A percentile compares a stretch with the other conserved stretches of the same genome.
These are phyloP conservation scores for Corylus americana DNA, from an alignment of 306 rosid species.

Conservation along the genomic window DNA sequence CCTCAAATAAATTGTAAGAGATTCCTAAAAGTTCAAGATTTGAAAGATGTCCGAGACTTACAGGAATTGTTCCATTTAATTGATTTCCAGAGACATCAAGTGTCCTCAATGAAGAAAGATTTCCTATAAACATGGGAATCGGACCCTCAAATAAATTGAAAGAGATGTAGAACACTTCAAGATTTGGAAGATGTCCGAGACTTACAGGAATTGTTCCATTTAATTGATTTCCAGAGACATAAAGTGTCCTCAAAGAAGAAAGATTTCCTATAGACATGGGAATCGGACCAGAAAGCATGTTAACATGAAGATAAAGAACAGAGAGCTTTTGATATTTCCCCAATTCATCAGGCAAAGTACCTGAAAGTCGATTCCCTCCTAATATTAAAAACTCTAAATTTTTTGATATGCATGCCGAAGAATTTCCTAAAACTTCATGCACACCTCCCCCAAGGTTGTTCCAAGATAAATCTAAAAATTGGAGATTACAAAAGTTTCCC, in stretches of 20 bases:
- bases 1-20: constrained; percentile 19
- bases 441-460: too few species aligned
- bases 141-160: constrained; percentile 26
- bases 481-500: not conserved
- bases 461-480: not conserved
- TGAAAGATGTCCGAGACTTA: constrained; percentile 12
- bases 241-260: too few species aligned
- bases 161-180: not conserved
- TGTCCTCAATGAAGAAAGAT: too few species aligned
- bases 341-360: constrained; percentile 6
- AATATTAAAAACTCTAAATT: constrained; percentile 11
- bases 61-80: constrained; percentile 16
- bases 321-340: constrained; percentile 7
- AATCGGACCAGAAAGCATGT: constrained; percentile 9
- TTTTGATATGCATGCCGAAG: not conserved
- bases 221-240: too few species aligned
- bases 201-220: too few species aligned
- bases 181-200: constrained; percentile 6
- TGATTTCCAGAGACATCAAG: not conserved
- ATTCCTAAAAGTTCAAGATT: not conserved
- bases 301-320: not conserved
- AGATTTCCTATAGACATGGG: not conserved
- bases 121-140: too few species aligned
- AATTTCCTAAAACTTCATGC: too few species aligned
- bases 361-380: not conserved